A percentile compares a stretch with the other conserved stretches of the same genome.
These are phyloP conservation scores for Hemerocallis citrina DNA, from an alignment of 106 monocot genomes.

Conservation along the genomic window DNA sequence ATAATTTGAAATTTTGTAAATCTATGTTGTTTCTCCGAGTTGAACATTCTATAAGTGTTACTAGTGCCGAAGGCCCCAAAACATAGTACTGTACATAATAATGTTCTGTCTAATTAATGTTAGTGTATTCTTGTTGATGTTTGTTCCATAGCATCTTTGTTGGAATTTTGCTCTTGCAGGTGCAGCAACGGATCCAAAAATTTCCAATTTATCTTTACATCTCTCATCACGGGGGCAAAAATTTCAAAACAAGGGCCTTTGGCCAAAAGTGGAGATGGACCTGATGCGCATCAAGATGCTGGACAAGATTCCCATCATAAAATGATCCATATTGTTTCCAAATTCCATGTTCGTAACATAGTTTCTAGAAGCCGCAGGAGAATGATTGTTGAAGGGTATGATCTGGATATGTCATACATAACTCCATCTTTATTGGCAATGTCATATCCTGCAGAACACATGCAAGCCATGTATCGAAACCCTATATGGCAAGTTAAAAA, in stretches of 20 bases:
- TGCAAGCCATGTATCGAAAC: constrained; percentile 52
- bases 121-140: too few relatives aligned
- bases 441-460: constrained; percentile 46
- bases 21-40: too few relatives aligned
- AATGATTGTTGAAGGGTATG: constrained; percentile 44
- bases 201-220: background rate
- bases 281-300: constrained; percentile 6
- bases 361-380: constrained; percentile 44
- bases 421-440: constrained; percentile 42
- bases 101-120: too few relatives aligned
- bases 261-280: constrained; percentile 14
- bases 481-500: constrained; percentile 55
- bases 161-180: constrained; percentile 1
- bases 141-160: too few relatives aligned
- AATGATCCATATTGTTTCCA: constrained; percentile 11
- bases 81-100: too few relatives aligned
- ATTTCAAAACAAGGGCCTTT: constrained; percentile 2
- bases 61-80: too few relatives aligned
- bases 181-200: background rate
- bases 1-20: too few relatives aligned
- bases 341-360: constrained; percentile 28
- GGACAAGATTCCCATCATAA: constrained; percentile 9
- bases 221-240: constrained; percentile 1
- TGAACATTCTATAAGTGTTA: too few relatives aligned
- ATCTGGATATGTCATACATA: constrained; percentile 62